Base-by-base conservation (phyloP, 345 rosid genomes). In the Erysimum cheiranthoides region DNA sequence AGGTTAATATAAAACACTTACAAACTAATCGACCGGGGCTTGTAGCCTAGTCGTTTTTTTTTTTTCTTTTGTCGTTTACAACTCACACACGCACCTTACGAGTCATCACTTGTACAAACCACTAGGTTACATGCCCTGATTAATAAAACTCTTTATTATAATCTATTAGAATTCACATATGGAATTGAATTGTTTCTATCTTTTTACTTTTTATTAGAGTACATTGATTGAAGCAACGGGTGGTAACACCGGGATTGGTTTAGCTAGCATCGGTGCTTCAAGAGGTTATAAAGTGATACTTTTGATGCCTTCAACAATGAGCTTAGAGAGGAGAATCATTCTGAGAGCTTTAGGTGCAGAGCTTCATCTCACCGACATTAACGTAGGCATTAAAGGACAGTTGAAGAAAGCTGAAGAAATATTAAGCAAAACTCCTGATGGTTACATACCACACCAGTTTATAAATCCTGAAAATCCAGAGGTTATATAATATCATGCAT, bases 221-320 rank as follows among this genome's bases (percentile, higher is more conserved):
- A 70, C 87, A 42, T 73, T 82, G 18, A 68, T 86, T 31, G 94
- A 90, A 79, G 66, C 79, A 38, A 93, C 96, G 12, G 76, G 90
- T 21, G 96, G 98, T 9, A 89, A 91, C 75, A 88, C 93, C 0
- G 94, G 97, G 73, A 93, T 91, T 43, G 91, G 89, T 30, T 34
- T 93, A 72, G 96, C 93, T 1, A 79, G 74, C 54, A 77, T 91
- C 25, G 93, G 90, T 2, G 96, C 96, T 18, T 66, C 82, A n/a
- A 86, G 77, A 75, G 92, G 94, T 9, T 91, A 88, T 78, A 89
- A 74, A 77, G 78, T 85, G 50, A 80, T 88, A 8, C 73, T 89
- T n/a, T 16, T 66, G 8, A 88, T 91, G 96, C 92, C 98, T 0
- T 71, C 89, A 54, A 70, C 73, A 0, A 47, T 43, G 75, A 92